Evolutionary conservation across 768 basidiomycete genomes (phyloP), one percentile per base, ranked within the genome.

Genomic region (Suillus fuscotomentosus): DNA sequence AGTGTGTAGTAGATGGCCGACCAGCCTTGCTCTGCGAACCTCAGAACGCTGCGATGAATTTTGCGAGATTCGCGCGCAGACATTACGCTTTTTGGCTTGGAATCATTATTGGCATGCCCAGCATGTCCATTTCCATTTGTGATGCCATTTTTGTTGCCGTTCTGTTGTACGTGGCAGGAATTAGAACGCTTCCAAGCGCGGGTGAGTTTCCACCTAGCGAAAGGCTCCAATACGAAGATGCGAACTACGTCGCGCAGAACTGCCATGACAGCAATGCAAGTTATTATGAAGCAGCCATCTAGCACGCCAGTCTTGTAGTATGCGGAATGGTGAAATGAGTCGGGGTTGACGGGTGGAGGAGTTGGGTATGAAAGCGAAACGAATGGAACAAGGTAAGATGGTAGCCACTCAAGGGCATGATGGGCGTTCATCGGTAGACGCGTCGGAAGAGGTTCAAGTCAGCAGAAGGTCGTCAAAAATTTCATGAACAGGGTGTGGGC

Each of bases 1-100:
- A 85, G 63, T 47, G 86, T 79, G 72, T 92, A 95, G 76, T 97
- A 99, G 57, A 93, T 76, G 53, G 88, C 82, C 42, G 87, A 87
- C 93, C 95, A 99, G 63, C 94, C 92, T 78, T 99, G 97, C 75
- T 99, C 97, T 3, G 94, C 93, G 72, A 99, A 99, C 70, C 97
- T 83, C 53, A 92, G 74, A 48, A 95, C 88, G 66, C 86, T 88
- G 71, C 90, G 82, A 65, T 89, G 86, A 64, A 92, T 80, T 68
- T 81, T 84, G 60, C 82, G 86, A 22, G 83, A 78, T 70, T 92
- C 87, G 68, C 80, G 84, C 66, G 71, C 66, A 60, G 72, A 66
- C 69, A 66, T 75, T 59, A 43, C 17, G 64, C 61, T 60, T n/a
- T 70, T 54, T 51, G 68, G 67, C 59, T 60, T 15, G 43, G 60